Evolutionary conservation across 148 eudicot species (phyloP), one percentile per base, ranked within the genome.

Genomic region (Vaccinium darrowii): DNA sequence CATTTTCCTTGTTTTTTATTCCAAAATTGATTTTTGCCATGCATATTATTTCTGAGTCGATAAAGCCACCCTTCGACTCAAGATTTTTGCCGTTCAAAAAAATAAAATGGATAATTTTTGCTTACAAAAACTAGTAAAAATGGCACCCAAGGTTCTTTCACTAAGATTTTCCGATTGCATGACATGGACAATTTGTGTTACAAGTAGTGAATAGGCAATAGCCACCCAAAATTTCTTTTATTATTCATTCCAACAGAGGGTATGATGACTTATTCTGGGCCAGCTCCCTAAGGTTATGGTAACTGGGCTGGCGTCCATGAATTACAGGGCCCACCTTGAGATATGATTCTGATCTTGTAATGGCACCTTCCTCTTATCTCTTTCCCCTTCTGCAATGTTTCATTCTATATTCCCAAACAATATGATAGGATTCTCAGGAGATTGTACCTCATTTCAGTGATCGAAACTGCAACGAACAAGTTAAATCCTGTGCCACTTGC

Each of bases 331-430:
- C 69, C 82, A 27, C 52, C 39, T 1, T 8, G 82, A 56, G 77
- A 73, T 80, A 30, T 57, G 50, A 80, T 80, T 50, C 69, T 57
- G 82, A 80, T 80, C 67, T n/a, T 56, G 65, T 3, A 54, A 11
- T 79, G 65, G 65, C 25, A 30, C 11, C 81, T 56, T 54, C 25
- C 47, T 27, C 33, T 9, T 8, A 21, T 12, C 3, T 9, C 30
- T 47, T 76, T n/a, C 79, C 51, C 18, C 18, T 25, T 71, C 36
- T 71, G 36, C 75, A 23, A 25, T 71, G 16, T 71, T 30, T 30
- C 39, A 30, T 33, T 33, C 18, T 71, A 67, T 67, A 27, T 21
- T 69, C 39, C 76, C 76, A 72, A 33, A 72, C 76, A 30, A 16
- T 30, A 16, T 39, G 18, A 30, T 13, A 30, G 33, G 77, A 36